Percentiles rank a stretch among this genome's conserved stretches.
These are phyloP conservation scores for Penicillium decumbens DNA, from an alignment of 2,329 filamentous ascomycete genomes.

Conservation along the genomic window DNA sequence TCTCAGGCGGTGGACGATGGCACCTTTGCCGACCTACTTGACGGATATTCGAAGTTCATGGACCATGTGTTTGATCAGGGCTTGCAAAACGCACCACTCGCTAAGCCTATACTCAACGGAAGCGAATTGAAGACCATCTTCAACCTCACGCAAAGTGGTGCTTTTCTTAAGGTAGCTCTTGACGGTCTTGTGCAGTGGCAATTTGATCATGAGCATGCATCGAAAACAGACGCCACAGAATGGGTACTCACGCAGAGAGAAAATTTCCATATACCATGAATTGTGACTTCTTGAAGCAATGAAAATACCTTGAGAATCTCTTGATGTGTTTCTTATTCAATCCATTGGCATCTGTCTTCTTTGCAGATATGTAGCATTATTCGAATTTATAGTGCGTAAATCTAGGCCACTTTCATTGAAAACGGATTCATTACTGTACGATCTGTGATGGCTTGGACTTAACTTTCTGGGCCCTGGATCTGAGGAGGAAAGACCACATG, in stretches of 20 bases:
- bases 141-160: conserved; percentile 1
- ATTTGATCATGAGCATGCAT: neutral
- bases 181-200: neutral
- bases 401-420: no score
- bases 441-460: no score
- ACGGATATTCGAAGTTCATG: neutral
- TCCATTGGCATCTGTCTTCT: neutral
- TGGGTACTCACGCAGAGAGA: conserved; percentile 1
- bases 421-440: no score
- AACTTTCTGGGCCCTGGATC: no score
- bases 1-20: neutral
- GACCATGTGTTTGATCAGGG: conserved; percentile 1
- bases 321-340: neutral
- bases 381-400: conserved; percentile 4
- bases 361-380: neutral
- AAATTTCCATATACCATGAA: neutral
- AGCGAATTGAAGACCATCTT: conserved; percentile 1
- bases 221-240: neutral
- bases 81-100: conserved; percentile 1
- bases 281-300: conserved; percentile 1
- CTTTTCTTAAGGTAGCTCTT: neutral
- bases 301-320: neutral
- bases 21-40: neutral
- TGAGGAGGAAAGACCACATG: no score
- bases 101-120: conserved; percentile 2